These are phyloP conservation scores for Pichia phayaonensis DNA, from an alignment of 805 yeast species.

Conservation along the genomic window DNA sequence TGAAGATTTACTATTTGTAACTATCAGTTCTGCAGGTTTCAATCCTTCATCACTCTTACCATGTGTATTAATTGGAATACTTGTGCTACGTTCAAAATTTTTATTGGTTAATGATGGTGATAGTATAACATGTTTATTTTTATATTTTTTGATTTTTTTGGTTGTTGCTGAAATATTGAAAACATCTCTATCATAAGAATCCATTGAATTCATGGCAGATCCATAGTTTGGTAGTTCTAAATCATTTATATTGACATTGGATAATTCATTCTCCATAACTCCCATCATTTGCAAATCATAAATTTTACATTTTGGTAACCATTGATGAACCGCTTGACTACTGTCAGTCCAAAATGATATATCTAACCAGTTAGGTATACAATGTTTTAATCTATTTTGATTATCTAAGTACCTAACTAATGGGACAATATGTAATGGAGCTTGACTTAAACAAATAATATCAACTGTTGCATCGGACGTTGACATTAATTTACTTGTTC, in stretches of 20 bases:
- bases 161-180: constrained; percentile 28
- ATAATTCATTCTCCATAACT: constrained; percentile 82
- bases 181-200: constrained; percentile 52
- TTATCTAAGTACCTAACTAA: constrained; percentile 62
- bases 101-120: neutral
- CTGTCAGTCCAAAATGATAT: constrained; percentile 80
- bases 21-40: constrained; percentile 18
- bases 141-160: neutral
- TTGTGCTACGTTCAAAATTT: neutral
- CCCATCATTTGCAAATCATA: constrained; percentile 99
- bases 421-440: constrained; percentile 91
- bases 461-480: constrained; percentile 83
- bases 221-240: constrained; percentile 31
- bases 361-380: constrained; percentile 94
- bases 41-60: constrained; percentile 8
- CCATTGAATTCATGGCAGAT: constrained; percentile 55
- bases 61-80: neutral
- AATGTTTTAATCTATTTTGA: constrained; percentile 47
- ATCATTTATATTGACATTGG: constrained; percentile 58
- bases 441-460: constrained; percentile 78
- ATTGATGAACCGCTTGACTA: constrained; percentile 41
- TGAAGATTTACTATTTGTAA: constrained; percentile 19
- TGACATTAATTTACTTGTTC: constrained; percentile 68
- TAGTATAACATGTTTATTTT: neutral
- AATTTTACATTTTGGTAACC: constrained; percentile 93